Conservation (phyloP, 768 basidiomycete genomes). For the Kwoniella sp. region DNA sequence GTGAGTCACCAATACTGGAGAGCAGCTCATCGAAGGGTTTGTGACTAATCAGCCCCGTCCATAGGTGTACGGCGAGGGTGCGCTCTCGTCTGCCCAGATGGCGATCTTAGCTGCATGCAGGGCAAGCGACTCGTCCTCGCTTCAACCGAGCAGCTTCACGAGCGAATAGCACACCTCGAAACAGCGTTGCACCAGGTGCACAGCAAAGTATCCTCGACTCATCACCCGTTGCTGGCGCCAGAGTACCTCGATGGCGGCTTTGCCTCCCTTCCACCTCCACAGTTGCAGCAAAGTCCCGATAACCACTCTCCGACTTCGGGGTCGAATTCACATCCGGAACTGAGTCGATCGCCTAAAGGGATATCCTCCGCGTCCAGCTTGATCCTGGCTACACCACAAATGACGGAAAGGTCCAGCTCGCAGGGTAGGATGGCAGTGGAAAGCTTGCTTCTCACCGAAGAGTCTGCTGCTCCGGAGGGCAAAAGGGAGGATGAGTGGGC, state of each 20-base stretch:
- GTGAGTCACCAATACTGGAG: slow-evolving; percentile 18
- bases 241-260: slow-evolving; percentile 38
- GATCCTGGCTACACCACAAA: slow-evolving; percentile 16
- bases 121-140: slow-evolving; percentile 44
- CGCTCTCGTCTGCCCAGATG: slow-evolving; percentile 41
- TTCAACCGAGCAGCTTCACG: slow-evolving; percentile 42
- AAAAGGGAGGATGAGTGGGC: slow-evolving; percentile 41
- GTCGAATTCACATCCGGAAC: neutral
- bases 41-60: neutral
- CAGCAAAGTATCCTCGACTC: neutral
- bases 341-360: slow-evolving; percentile 7
- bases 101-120: slow-evolving; percentile 44
- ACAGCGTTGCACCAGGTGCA: slow-evolving; percentile 36
- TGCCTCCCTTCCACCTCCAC: slow-evolving; percentile 9
- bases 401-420: slow-evolving; percentile 1
- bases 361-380: slow-evolving; percentile 17
- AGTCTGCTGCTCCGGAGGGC: slow-evolving; percentile 30
- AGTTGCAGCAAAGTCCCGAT: neutral
- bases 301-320: slow-evolving; percentile 15
- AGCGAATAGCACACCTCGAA: slow-evolving; percentile 41
- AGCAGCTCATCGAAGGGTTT: neutral
- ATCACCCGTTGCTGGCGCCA: slow-evolving; percentile 36
- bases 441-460: slow-evolving; percentile 31
- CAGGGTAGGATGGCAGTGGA: slow-evolving; percentile 40
- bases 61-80: slow-evolving; percentile 41